Percentiles rank a stretch among this genome's conserved stretches.
Conservation (phyloP, 371 early-diverging fungal genomes). For the Smittium culicis region DNA sequence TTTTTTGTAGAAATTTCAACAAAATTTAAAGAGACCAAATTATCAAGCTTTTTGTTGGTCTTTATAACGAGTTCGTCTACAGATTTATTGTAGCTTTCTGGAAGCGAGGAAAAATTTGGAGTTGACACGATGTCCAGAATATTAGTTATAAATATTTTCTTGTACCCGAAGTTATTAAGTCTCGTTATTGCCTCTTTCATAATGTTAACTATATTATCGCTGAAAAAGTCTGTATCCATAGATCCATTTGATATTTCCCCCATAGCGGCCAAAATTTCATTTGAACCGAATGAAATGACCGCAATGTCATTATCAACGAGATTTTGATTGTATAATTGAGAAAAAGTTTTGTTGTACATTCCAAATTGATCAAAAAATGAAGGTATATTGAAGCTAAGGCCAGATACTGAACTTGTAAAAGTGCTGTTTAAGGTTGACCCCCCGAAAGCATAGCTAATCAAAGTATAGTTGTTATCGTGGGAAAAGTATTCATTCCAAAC, state of each 20-base stretch:
- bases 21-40: neutral
- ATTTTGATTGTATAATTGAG: neutral
- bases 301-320: conserved; percentile 10
- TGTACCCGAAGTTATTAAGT: neutral
- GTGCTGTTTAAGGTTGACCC: conserved; percentile 15
- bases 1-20: neutral
- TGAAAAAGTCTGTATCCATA: neutral
- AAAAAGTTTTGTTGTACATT: conserved; percentile 2
- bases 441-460: conserved; percentile 36
- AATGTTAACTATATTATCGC: conserved; percentile 7
- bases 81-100: neutral
- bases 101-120: neutral
- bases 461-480: conserved; percentile 19
- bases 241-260: neutral
- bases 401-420: neutral
- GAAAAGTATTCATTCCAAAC: conserved; percentile 40
- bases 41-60: neutral
- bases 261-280: conserved; percentile 13
- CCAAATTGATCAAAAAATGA: conserved; percentile 12
- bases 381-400: neutral
- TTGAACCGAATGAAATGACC: conserved; percentile 16
- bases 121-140: neutral
- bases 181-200: neutral
- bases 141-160: conserved; percentile 2
- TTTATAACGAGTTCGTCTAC: neutral